Base-by-base conservation (phyloP, 495 filamentous ascomycete genomes). In the Pyrenula massariospora region DNA sequence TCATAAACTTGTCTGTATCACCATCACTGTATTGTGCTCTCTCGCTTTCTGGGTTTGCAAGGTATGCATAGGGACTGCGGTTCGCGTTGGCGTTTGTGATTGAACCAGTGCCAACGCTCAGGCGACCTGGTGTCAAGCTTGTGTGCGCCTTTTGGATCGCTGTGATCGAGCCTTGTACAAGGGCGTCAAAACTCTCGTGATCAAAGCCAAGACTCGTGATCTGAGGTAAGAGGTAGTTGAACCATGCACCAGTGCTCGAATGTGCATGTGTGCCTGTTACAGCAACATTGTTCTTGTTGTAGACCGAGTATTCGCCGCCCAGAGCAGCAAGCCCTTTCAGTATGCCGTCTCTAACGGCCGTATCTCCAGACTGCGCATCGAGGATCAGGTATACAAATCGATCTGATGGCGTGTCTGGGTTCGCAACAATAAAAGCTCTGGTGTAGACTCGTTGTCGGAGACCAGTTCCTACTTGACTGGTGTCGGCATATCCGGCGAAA, bases 211-310 rank as follows among this genome's bases (percentile, higher is more conserved):
- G 81, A 63, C 86, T 91, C 0, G 92, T 95, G 62, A 98, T 88
- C 67, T 96, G 93, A 10, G 93, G 92, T 21, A 98, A 76, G 3
- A 98, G 78, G 66, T 98, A 98, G 66, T 98, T 98, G 59, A 95
- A 76, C 91, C 91, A 98, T 21, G 88, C 92, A 2, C 85, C 92
- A 12, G 92, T 91, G 0, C 91, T 92, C 12, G 91, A 87, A 68
- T 98, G 92, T 10, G 88, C 92, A 68, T 98, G 92, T 2, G 93
- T 96, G 20, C 93, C 92, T 2, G 88, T 94, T 15, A 98, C 77
- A 31, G 92, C 92, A 36, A 98, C 69, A 69, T 96, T 98, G 57
- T 85, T 80, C 57, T 90, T 84, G 51, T 79, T 82, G 66, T 96
- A 98, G 42, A 82, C 68, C 3, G 77, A 70, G 66, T 90, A 95